A percentile compares a stretch with the other conserved stretches of the same genome.
Evolutionary conservation across 1,284 basidiomycete genomes (phyloP).

Genomic region (Moesziomyces sp.): DNA sequence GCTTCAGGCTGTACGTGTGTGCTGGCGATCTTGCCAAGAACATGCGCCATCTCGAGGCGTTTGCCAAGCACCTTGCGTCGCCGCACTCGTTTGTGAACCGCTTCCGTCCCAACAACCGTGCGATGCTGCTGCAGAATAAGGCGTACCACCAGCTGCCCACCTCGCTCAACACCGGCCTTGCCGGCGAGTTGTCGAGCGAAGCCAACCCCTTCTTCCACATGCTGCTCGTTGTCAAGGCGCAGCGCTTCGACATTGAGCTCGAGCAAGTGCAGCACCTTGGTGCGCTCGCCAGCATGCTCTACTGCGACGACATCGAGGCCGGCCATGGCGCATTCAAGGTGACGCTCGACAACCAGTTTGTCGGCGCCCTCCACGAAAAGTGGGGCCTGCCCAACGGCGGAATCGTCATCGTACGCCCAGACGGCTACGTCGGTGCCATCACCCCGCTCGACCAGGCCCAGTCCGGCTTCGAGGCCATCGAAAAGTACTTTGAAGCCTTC

Average conservation of each 20-base stretch:
- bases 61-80: slow-evolving; percentile 46
- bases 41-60: slow-evolving; percentile 33
- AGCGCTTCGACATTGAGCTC: slow-evolving; percentile 63
- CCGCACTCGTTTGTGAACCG: slow-evolving; percentile 58
- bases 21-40: slow-evolving; percentile 71
- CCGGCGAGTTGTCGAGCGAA: slow-evolving; percentile 52
- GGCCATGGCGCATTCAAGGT: slow-evolving; percentile 68
- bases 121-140: slow-evolving; percentile 32
- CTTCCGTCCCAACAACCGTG: slow-evolving; percentile 45
- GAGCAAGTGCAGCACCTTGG: slow-evolving; percentile 58
- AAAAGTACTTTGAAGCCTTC: slow-evolving; percentile 72
- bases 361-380: slow-evolving; percentile 70
- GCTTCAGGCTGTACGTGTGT: slow-evolving; percentile 81
- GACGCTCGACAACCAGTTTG: slow-evolving; percentile 47
- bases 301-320: slow-evolving; percentile 71
- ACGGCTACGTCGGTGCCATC: slow-evolving; percentile 78
- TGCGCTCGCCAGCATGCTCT: slow-evolving; percentile 69
- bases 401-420: slow-evolving; percentile 77
- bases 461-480: slow-evolving; percentile 68
- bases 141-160: slow-evolving; percentile 46
- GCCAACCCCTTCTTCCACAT: slow-evolving; percentile 67
- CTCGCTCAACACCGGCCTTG: slow-evolving; percentile 58
- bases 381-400: slow-evolving; percentile 74
- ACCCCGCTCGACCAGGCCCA: slow-evolving; percentile 72
- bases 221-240: slow-evolving; percentile 60